Base-by-base conservation (phyloP, 257 asterid species). In the Solanum ahanhuiri region DNA sequence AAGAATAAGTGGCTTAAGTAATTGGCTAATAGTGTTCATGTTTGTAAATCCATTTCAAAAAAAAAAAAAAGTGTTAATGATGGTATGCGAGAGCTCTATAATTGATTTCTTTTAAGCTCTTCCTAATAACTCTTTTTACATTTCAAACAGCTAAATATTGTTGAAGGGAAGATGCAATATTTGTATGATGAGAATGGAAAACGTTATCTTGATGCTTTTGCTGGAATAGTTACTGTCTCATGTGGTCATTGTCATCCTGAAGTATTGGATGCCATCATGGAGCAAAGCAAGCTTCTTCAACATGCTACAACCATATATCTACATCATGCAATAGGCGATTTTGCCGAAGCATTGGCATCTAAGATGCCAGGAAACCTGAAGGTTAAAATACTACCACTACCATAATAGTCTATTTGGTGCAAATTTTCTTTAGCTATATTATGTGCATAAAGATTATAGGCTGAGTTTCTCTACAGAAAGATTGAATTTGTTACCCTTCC, bases 151-250 rank as follows among this genome's bases (percentile, higher is more conserved):
- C 92, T 96, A 77, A 96, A 96, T 88, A 96, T 94, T 23, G 99
- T 96, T 73, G 98, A 96, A 89, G 99, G 99, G 88, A 96, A 96
- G 90, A 95, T 96, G 99, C 99, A 96, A 91, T 95, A 96, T 86
- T 85, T 96, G 93, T 96, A 87, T 87, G 99, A 96, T 25, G 99
- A 96, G 87, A 94, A 86, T 25, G 98, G 98, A 48, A 94, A 89
- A 89, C 96, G 99, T 17, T 96, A 96, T 88, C 98, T 96, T 43
- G 99, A 96, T 91, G 99, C 98, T 37, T 92, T 96, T 90, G 99
- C 98, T 51, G 98, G 99, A 72, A 95, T 95, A 67, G 99, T 96
- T 83, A 96, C 99, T 1, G 99, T 96, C 18, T 96, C 99, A 18
- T 96, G 99, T 86, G 99, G 99, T 12, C 99, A 96, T 84, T 96